phyloP scores from a whole-genome alignment of 1,284 basidiomycete genomes.

The Exobasidium cylindrosporum region DNA sequence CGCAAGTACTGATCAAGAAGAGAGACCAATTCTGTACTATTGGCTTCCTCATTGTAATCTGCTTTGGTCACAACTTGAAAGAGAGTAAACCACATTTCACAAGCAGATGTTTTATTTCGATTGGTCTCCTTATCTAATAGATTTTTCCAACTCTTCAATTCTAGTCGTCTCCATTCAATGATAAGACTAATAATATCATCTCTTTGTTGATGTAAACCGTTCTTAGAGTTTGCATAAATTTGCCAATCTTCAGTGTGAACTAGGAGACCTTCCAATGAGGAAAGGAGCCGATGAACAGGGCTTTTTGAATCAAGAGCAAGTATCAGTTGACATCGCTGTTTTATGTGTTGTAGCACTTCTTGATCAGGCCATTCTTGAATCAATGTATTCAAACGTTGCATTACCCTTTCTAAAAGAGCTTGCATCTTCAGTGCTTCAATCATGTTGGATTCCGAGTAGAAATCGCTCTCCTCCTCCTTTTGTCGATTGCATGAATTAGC shows the following conservation, averaged over 20 bases:
- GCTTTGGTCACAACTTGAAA: conserved; percentile 72
- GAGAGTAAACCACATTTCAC: conserved; percentile 87
- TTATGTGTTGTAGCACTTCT: conserved; percentile 85
- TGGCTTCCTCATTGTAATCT: conserved; percentile 55
- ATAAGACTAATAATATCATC: conserved; percentile 71
- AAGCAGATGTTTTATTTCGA: conserved; percentile 57
- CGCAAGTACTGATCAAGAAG: conserved; percentile 79
- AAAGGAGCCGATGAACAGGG: conserved; percentile 78
- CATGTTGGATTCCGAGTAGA: conserved; percentile 45
- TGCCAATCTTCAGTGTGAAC: conserved; percentile 95
- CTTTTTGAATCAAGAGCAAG: conserved; percentile 67
- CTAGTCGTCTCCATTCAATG: conserved; percentile 84
- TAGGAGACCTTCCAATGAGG: conserved; percentile 80
- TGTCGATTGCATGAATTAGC: neutral
- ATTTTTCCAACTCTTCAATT: conserved; percentile 80
- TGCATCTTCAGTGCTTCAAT: conserved; percentile 33
- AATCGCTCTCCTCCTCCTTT: conserved; percentile 30
- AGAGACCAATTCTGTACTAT: conserved; percentile 70
- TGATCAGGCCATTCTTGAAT: conserved; percentile 91
- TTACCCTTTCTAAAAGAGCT: conserved; percentile 33
- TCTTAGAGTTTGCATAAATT: conserved; percentile 82
- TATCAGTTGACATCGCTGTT: conserved; percentile 71
- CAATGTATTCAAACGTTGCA: conserved; percentile 56
- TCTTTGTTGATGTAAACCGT: conserved; percentile 71
- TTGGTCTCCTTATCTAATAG: conserved; percentile 61